Conservation (phyloP, 2,329 filamentous ascomycete genomes). For the Diaporthe destruens region DNA sequence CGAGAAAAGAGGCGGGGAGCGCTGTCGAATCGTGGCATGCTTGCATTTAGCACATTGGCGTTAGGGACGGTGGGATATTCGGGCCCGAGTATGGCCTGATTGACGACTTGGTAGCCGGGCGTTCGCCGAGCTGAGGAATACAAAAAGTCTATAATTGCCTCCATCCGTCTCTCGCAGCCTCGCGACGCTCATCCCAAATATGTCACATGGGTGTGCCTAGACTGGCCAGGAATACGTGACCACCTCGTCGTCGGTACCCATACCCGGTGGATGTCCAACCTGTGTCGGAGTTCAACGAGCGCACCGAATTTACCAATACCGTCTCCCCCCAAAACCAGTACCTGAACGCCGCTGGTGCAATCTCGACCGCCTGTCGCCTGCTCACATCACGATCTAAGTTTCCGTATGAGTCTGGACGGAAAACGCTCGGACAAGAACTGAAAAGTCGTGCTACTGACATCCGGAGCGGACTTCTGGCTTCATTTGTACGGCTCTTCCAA, state of each 20-base stretch:
- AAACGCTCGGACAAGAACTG: too few relatives aligned
- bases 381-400: neutral
- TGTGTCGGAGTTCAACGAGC: neutral
- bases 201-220: neutral
- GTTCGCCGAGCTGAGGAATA: conserved; percentile 37
- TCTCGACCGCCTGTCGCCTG: neutral
- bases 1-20: neutral
- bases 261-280: too few relatives aligned
- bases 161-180: neutral
- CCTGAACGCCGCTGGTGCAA: too few relatives aligned
- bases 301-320: too few relatives aligned
- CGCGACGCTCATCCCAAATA: too few relatives aligned
- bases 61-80: conserved; percentile 31
- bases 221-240: neutral
- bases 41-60: conserved; percentile 38
- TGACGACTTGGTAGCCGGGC: conserved; percentile 38
- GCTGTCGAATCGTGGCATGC: conserved; percentile 35
- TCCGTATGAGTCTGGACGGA: neutral
- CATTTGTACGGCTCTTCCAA: neutral
- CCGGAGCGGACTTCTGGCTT: neutral
- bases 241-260: too few relatives aligned
- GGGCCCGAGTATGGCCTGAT: conserved; percentile 33
- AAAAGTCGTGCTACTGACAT: too few relatives aligned
- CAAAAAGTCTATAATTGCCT: conserved; percentile 35
- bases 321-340: neutral